A percentile compares a stretch with the other conserved stretches of the same genome.
These are phyloP conservation scores for Thelonectria discophora DNA, from an alignment of 2,329 filamentous ascomycete genomes.

Conservation along the genomic window DNA sequence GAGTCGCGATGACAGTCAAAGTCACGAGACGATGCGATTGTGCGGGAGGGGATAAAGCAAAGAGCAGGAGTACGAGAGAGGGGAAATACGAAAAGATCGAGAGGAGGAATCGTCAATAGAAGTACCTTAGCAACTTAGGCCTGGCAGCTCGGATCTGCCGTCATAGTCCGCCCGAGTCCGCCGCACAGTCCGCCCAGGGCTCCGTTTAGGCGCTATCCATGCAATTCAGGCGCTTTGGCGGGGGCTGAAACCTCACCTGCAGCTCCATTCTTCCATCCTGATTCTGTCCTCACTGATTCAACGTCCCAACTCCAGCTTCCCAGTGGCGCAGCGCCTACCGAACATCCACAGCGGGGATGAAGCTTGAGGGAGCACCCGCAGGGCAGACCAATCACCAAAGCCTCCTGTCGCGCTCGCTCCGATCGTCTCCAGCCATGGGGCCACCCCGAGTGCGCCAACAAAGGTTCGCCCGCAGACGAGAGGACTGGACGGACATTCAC, in stretches of 20 bases:
- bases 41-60: background rate
- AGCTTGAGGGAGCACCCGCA: constrained; percentile 27
- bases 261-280: constrained; percentile 22
- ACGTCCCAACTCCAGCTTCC: constrained; percentile 2
- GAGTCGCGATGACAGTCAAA: background rate
- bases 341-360: constrained; percentile 12
- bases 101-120: background rate
- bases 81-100: background rate
- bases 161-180: constrained; percentile 4
- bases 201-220: constrained; percentile 10
- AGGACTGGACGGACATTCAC: constrained; percentile 25
- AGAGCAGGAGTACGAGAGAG: background rate
- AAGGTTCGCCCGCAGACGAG: constrained; percentile 31
- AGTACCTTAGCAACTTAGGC: no score
- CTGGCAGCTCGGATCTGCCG: constrained; percentile 2
- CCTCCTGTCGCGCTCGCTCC: constrained; percentile 24
- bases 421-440: constrained; percentile 29
- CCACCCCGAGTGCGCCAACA: constrained; percentile 38
- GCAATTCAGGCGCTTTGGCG: constrained; percentile 14
- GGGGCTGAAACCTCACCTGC: constrained; percentile 41
- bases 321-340: constrained; percentile 13
- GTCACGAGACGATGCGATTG: background rate
- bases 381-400: constrained; percentile 34
- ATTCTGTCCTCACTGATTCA: no score
- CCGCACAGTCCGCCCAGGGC: constrained; percentile 14